Percentiles rank a stretch among this genome's conserved stretches.
Conservation (phyloP, 495 filamentous ascomycete species). For the Hypoxylon intermedium region DNA sequence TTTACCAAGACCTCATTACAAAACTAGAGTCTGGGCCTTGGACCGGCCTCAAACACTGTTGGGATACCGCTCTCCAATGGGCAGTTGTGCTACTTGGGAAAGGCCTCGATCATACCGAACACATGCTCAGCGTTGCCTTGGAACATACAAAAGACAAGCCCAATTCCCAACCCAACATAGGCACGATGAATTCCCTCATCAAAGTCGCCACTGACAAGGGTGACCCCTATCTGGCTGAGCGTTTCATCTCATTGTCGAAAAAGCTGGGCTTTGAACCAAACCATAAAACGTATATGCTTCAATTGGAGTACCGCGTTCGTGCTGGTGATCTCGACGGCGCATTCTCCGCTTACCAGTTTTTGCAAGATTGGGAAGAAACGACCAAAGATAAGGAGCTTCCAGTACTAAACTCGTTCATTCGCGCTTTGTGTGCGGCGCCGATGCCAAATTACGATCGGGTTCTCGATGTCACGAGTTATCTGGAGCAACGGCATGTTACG, state of each 20-base stretch:
- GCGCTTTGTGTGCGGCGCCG: conserved; percentile 67
- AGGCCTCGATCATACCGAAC: conserved; percentile 71
- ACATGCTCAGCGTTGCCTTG: conserved; percentile 69
- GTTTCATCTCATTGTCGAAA: conserved; percentile 69
- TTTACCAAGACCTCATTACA: conserved; percentile 66
- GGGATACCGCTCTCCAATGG: conserved; percentile 79
- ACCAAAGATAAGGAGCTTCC: conserved; percentile 63
- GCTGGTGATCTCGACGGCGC: conserved; percentile 73
- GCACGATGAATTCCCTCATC: conserved; percentile 78
- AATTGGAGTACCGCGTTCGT: conserved; percentile 75
- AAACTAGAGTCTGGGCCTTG: conserved; percentile 44
- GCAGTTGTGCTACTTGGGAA: conserved; percentile 71
- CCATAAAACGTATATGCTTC: conserved; percentile 70
- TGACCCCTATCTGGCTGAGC: conserved; percentile 73
- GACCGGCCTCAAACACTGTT: conserved; percentile 53
- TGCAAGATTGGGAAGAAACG: conserved; percentile 59
- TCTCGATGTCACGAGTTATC: conserved; percentile 73
- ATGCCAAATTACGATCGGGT: conserved; percentile 67
- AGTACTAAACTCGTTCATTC: conserved; percentile 77
- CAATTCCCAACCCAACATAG: conserved; percentile 63
- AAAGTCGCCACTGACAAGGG: conserved; percentile 71
- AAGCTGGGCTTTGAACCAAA: conserved; percentile 70
- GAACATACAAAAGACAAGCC: conserved; percentile 52
- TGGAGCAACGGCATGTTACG: conserved; percentile 71
- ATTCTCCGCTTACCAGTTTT: conserved; percentile 64